Conservation (phyloP, 345 rosid species). For the Rhizophora apiculata region DNA sequence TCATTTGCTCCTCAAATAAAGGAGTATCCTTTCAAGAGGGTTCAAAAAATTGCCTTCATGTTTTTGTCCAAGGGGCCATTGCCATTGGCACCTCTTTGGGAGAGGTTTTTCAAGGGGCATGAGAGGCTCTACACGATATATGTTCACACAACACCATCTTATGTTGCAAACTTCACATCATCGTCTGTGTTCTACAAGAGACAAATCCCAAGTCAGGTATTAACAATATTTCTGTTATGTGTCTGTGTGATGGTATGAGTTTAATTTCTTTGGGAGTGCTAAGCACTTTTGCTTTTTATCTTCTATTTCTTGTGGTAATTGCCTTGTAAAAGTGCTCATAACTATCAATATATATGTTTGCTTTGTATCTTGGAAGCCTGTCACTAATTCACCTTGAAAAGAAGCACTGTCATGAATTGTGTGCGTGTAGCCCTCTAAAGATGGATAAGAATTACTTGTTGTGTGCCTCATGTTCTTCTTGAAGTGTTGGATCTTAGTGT, state of each 20-base stretch:
- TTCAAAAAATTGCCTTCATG: neutral
- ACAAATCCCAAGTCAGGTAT: conserved; percentile 94
- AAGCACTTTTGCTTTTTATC: neutral
- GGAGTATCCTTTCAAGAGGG: conserved; percentile 57
- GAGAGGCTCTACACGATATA: neutral
- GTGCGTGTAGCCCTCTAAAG: too few species aligned
- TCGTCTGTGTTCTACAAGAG: conserved; percentile 70
- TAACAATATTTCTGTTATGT: neutral
- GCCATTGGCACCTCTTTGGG: neutral
- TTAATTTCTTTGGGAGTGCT: neutral
- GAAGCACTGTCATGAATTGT: too few species aligned
- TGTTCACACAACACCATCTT: conserved; percentile 65
- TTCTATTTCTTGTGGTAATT: neutral
- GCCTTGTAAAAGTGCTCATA: neutral
- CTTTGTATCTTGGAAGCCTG: too few species aligned
- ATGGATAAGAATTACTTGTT: neutral
- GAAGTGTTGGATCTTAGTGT: neutral
- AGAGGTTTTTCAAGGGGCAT: neutral
- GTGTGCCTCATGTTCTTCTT: neutral
- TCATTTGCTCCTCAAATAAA: conserved; percentile 54
- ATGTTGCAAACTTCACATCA: conserved; percentile 40
- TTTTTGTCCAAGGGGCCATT: neutral
- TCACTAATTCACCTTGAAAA: too few species aligned
- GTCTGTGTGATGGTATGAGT: neutral
- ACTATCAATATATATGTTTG: too few species aligned